Conservation (phyloP, 2,329 filamentous ascomycete species). For the Botryotinia calthae region DNA sequence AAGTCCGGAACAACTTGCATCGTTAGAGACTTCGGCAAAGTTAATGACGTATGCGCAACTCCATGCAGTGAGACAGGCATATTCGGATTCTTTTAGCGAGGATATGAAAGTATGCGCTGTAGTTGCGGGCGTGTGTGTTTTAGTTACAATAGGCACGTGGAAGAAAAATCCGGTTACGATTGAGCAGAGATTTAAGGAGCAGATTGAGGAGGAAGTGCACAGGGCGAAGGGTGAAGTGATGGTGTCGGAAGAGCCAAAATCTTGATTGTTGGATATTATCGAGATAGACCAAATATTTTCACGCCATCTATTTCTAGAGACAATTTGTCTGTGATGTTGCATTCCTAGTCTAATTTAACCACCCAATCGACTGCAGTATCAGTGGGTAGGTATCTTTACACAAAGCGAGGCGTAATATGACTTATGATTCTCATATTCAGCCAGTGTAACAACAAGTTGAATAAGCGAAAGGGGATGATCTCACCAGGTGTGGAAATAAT, state of each 20-base stretch:
- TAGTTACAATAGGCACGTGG: not conserved
- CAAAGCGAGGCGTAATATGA: not conserved
- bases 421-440: not conserved
- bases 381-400: not conserved
- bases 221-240: not conserved
- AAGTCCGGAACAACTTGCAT: not conserved
- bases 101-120: not conserved
- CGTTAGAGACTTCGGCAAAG: not conserved
- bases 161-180: not conserved
- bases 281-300: not conserved
- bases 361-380: not conserved
- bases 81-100: conserved; percentile 47
- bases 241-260: not conserved
- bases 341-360: no score
- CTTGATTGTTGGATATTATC: not conserved
- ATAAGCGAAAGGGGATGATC: not conserved
- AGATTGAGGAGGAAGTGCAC: not conserved
- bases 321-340: not conserved
- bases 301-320: not conserved
- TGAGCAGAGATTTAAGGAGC: not conserved
- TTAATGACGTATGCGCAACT: not conserved
- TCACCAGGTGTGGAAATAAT: no score
- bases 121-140: not conserved
- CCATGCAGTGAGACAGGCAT: not conserved
- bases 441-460: not conserved